Evolutionary conservation across 129 eudicot genomes (phyloP).

Genomic region (Pittosporum tobira): DNA sequence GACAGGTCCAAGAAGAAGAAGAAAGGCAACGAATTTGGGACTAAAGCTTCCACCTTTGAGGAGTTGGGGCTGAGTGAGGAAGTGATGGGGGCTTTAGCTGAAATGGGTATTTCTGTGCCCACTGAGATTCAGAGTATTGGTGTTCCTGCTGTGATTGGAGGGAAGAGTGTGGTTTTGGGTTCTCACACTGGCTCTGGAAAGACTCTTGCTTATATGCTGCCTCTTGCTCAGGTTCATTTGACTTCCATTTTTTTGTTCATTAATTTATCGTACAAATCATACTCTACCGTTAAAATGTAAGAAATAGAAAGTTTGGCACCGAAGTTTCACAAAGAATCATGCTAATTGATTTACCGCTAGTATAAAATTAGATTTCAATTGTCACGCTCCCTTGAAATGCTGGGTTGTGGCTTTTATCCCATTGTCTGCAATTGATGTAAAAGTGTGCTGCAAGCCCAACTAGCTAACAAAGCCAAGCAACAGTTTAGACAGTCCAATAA

Average conservation of each 20-base stretch:
- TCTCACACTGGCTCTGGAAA: slow-evolving; percentile 99
- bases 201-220: slow-evolving; percentile 88
- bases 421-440: no score
- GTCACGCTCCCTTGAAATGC: no score
- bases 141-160: slow-evolving; percentile 64
- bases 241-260: not conserved
- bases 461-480: no score
- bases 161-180: slow-evolving; percentile 79
- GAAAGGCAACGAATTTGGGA: slow-evolving; percentile 14
- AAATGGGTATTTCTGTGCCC: slow-evolving; percentile 73
- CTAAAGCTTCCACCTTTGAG: slow-evolving; percentile 34
- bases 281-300: no score
- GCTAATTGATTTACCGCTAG: no score
- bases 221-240: slow-evolving; percentile 67
- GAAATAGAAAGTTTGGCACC: no score
- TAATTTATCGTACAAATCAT: no score
- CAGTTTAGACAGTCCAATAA: no score
- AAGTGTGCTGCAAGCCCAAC: no score
- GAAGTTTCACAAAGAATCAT: no score
- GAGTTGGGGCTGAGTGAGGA: slow-evolving; percentile 82
- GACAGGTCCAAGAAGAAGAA: slow-evolving; percentile 21
- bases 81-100: slow-evolving; percentile 61
- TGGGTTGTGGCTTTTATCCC: no score
- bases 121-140: slow-evolving; percentile 94
- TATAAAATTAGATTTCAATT: no score